Conservation (phyloP, 306 rosid genomes). For the Fagus sylvatica region DNA sequence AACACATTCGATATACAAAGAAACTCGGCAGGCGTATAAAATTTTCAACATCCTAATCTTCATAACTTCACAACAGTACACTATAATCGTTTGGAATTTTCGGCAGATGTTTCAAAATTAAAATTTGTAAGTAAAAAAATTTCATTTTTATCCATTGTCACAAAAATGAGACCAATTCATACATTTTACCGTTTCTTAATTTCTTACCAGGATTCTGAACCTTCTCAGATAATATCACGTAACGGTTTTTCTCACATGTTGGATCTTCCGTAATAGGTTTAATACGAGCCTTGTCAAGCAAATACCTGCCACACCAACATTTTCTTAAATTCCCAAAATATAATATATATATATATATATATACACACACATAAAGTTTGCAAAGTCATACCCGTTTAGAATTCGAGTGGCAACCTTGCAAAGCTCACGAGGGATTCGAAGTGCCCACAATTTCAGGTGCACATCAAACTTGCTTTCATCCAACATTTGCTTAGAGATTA, state of each 20-base stretch:
- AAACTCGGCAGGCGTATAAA: neutral
- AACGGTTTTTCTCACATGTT: slow-evolving; percentile 59
- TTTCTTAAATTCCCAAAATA: neutral
- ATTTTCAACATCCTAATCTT: neutral
- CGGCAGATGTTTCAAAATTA: too few relatives aligned
- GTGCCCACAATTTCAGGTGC: slow-evolving; percentile 65
- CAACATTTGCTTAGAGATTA: slow-evolving; percentile 39
- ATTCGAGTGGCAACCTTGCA: slow-evolving; percentile 73
- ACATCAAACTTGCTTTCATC: slow-evolving; percentile 73
- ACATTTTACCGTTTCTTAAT: neutral
- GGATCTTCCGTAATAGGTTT: slow-evolving; percentile 88
- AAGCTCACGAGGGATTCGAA: slow-evolving; percentile 84
- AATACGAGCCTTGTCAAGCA: slow-evolving; percentile 81
- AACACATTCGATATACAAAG: neutral
- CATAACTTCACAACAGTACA: neutral
- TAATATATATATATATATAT: too few relatives aligned
- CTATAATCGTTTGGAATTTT: neutral
- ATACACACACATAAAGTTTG: too few relatives aligned
- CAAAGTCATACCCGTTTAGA: slow-evolving; percentile 58
- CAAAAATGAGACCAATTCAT: neutral
- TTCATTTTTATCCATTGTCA: neutral
- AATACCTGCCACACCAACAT: slow-evolving; percentile 45
- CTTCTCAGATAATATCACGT: slow-evolving; percentile 66
- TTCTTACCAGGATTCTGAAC: slow-evolving; percentile 62
- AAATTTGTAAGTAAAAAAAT: too few relatives aligned